phyloP scores from a whole-genome alignment of 2,329 filamentous ascomycete species.

The Graphilbum sp. region DNA sequence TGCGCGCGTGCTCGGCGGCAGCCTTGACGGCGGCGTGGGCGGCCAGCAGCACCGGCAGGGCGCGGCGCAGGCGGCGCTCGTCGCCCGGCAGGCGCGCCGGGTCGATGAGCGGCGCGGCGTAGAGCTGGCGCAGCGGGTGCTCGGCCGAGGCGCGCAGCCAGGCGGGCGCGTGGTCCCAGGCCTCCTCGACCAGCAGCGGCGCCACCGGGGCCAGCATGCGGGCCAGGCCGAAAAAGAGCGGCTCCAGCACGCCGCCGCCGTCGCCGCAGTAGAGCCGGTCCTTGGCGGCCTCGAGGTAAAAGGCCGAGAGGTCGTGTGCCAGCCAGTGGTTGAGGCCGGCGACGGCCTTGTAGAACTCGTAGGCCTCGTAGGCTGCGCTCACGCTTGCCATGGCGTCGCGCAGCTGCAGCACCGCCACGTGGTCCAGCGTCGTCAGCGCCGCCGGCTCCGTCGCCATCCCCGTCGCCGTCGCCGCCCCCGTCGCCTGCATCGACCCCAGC shows the following conservation, averaged over 20 bases:
- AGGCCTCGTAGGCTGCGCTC: slow-evolving; percentile 45
- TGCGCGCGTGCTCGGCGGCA: slow-evolving; percentile 57
- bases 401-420: slow-evolving; percentile 64
- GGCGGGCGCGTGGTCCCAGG: slow-evolving; percentile 60
- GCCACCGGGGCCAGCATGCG: slow-evolving; percentile 69
- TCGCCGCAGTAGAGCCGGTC: slow-evolving; percentile 80
- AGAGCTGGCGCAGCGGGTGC: slow-evolving; percentile 32
- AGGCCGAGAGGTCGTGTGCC: slow-evolving; percentile 68
- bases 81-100: slow-evolving; percentile 22
- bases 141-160: slow-evolving; percentile 32
- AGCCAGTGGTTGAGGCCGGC: slow-evolving; percentile 66
- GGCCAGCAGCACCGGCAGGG: slow-evolving; percentile 31
- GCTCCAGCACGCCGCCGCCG: slow-evolving; percentile 44
- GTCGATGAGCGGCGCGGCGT: slow-evolving; percentile 26
- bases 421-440: slow-evolving; percentile 45
- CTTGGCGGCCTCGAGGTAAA: slow-evolving; percentile 87
- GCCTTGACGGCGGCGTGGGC: slow-evolving; percentile 54
- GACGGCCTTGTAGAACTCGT: slow-evolving; percentile 71
- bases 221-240: slow-evolving; percentile 56
- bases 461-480: slow-evolving; percentile 22
- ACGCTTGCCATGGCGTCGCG: slow-evolving; percentile 48
- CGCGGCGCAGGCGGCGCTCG: slow-evolving; percentile 22
- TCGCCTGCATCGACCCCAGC: slow-evolving; percentile 52
- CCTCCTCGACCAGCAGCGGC: slow-evolving; percentile 74
- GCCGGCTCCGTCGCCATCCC: slow-evolving; percentile 26